Evolutionary conservation across 495 filamentous ascomycete species (phyloP).

Genomic region (Podospora pseudopauciseta): DNA sequence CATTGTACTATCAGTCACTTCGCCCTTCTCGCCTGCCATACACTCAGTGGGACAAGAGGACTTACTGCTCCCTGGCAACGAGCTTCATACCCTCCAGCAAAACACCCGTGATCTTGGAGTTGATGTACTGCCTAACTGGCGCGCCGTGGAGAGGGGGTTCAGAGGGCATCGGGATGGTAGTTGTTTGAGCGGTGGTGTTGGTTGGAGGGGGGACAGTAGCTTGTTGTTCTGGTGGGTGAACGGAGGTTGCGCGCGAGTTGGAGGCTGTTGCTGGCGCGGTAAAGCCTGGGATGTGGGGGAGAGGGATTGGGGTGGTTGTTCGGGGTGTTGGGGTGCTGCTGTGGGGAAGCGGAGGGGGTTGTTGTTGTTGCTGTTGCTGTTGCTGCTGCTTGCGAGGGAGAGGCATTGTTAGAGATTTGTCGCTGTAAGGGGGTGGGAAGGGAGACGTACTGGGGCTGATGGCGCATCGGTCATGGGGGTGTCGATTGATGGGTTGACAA

Average conservation of each 20-base stretch:
- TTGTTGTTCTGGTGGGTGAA: conserved; percentile 34
- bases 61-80: conserved; percentile 78
- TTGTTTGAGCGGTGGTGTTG: not conserved
- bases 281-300: conserved; percentile 9
- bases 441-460: conserved; percentile 20
- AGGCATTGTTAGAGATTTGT: not conserved
- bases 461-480: conserved; percentile 32
- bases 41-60: conserved; percentile 15
- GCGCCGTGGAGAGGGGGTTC: conserved; percentile 68
- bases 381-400: not conserved
- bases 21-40: not conserved
- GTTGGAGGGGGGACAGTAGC: not conserved
- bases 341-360: not conserved
- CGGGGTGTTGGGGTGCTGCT: conserved; percentile 14
- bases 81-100: conserved; percentile 91
- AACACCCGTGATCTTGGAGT: conserved; percentile 77
- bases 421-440: not conserved
- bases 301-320: conserved; percentile 13
- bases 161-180: conserved; percentile 40
- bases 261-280: conserved; percentile 30
- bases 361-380: not conserved
- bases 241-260: conserved; percentile 50
- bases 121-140: conserved; percentile 83
- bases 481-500: conserved; percentile 18
- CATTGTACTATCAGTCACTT: conserved; percentile 2